phyloP scores from a whole-genome alignment of 176 grass and related monocot genomes.

The Saccharum spontaneum region DNA sequence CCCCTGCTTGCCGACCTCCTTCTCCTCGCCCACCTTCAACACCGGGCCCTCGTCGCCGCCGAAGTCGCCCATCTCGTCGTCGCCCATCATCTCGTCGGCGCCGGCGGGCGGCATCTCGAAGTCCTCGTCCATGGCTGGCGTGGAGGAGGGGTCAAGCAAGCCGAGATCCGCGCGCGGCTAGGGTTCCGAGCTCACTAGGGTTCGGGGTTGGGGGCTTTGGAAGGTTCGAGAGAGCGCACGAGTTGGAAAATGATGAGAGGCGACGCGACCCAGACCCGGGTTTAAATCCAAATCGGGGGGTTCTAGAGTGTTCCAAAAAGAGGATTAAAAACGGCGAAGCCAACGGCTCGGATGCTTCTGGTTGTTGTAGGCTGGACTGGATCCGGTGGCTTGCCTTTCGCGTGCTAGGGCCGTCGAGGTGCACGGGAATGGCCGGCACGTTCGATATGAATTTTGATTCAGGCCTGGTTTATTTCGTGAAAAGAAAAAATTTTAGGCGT shows the following conservation, averaged over 20 bases:
- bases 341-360: constrained; percentile 22
- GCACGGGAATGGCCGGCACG: background rate
- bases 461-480: no score
- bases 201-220: constrained; percentile 22
- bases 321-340: constrained; percentile 4
- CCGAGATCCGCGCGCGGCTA: constrained; percentile 28
- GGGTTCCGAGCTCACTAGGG: constrained; percentile 36
- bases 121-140: constrained; percentile 79
- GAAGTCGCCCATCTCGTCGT: constrained; percentile 52
- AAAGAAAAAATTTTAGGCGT: no score
- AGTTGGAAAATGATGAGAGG: background rate
- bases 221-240: constrained; percentile 43
- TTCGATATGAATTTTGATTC: background rate
- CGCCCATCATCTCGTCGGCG: constrained; percentile 60
- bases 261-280: background rate
- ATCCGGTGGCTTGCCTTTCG: background rate
- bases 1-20: constrained; percentile 91
- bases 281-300: constrained; percentile 46
- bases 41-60: constrained; percentile 54
- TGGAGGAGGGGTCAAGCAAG: background rate
- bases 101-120: constrained; percentile 66
- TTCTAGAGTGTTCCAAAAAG: constrained; percentile 53
- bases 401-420: background rate
- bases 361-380: background rate
- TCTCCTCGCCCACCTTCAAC: constrained; percentile 85